Conservation (phyloP, 1,139 yeast genomes). For the Lodderomyces pseudojiufengensis region DNA sequence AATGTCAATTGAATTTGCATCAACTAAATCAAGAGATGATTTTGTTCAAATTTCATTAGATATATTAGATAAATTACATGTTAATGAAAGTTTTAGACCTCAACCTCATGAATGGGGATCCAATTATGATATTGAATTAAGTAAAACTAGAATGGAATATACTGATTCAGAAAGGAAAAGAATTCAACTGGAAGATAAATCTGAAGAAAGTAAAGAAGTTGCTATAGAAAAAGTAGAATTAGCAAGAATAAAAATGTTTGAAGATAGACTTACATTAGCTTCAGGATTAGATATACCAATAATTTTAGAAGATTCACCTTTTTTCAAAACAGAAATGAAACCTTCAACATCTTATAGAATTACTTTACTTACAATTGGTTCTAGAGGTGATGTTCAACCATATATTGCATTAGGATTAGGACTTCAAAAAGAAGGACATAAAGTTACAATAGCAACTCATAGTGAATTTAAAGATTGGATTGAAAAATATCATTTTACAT, state of each 20-base stretch:
- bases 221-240: slow-evolving; percentile 30
- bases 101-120: slow-evolving; percentile 29
- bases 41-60: slow-evolving; percentile 54
- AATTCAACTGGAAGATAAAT: slow-evolving; percentile 2
- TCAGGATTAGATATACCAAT: slow-evolving; percentile 66
- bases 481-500: slow-evolving; percentile 58
- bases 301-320: slow-evolving; percentile 62
- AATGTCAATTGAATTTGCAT: slow-evolving; percentile 69
- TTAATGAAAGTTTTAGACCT: slow-evolving; percentile 25
- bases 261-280: slow-evolving; percentile 54
- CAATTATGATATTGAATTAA: slow-evolving; percentile 19
- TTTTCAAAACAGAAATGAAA: slow-evolving; percentile 46
- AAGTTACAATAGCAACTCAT: slow-evolving; percentile 83
- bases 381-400: slow-evolving; percentile 96
- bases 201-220: slow-evolving; percentile 7
- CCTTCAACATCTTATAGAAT: slow-evolving; percentile 56
- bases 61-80: slow-evolving; percentile 43
- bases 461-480: slow-evolving; percentile 77
- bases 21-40: slow-evolving; percentile 67
- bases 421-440: slow-evolving; percentile 72
- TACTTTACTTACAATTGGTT: slow-evolving; percentile 82
- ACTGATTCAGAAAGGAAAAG: slow-evolving; percentile 10
- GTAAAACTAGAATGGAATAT: slow-evolving; percentile 15
- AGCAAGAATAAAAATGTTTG: slow-evolving; percentile 61
- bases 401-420: slow-evolving; percentile 88